These are phyloP conservation scores for Serendipita sp. DNA, from an alignment of 768 basidiomycete genomes.

Conservation along the genomic window DNA sequence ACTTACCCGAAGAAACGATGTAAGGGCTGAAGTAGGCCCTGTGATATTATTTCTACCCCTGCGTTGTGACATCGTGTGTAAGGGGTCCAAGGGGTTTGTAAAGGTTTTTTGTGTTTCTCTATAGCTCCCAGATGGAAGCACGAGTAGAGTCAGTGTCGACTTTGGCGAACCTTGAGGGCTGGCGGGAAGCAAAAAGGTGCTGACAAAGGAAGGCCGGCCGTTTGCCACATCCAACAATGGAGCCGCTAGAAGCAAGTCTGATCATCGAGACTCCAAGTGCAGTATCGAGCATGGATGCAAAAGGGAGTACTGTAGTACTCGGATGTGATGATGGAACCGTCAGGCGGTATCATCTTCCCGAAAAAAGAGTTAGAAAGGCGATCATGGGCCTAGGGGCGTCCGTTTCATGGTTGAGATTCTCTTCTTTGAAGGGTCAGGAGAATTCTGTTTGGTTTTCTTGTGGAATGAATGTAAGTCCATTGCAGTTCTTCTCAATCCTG, in stretches of 20 bases:
- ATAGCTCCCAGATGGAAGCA: no score
- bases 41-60: conserved; percentile 40
- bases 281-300: background rate
- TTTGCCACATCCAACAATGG: background rate
- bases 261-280: background rate
- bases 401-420: conserved; percentile 1
- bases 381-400: background rate
- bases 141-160: background rate
- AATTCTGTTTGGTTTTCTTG: background rate
- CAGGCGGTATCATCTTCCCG: background rate
- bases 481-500: background rate
- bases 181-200: background rate
- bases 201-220: background rate
- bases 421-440: background rate
- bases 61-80: conserved; percentile 1
- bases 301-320: background rate
- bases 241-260: background rate
- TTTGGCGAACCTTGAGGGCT: background rate
- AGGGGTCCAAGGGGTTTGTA: no score
- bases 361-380: background rate
- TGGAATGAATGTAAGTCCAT: background rate
- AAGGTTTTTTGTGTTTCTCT: no score
- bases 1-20: conserved; percentile 59
- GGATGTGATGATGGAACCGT: conserved; percentile 4
- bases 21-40: conserved; percentile 70